Conservation (phyloP, 352 stramenopile genomes). For the Aphanomyces invadans region DNA sequence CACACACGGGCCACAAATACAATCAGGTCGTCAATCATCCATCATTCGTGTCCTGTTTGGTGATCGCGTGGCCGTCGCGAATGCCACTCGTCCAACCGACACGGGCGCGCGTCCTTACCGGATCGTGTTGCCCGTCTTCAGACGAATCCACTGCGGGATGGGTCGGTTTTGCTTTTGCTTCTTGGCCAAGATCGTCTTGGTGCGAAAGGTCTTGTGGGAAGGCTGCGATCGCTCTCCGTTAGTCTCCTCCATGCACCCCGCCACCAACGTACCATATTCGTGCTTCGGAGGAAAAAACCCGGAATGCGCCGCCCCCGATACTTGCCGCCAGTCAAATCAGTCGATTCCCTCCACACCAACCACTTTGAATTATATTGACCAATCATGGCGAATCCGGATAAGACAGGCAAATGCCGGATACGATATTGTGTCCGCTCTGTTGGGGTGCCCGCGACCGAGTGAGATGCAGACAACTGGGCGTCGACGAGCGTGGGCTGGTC, state of each 20-base stretch:
- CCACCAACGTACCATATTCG: slow-evolving; percentile 26
- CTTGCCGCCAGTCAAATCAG: slow-evolving; percentile 20
- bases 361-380: slow-evolving; percentile 20
- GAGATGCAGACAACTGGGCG: no score
- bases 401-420: slow-evolving; percentile 3
- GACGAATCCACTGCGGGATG: slow-evolving; percentile 99
- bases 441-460: no score
- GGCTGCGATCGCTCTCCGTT: slow-evolving; percentile 60
- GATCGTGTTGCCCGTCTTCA: slow-evolving; percentile 99
- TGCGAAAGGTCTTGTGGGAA: slow-evolving; percentile 99
- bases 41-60: no score
- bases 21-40: no score
- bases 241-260: neutral
- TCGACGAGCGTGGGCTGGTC: no score
- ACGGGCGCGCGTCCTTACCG: no score
- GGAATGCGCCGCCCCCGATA: slow-evolving; percentile 21
- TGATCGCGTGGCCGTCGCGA: no score
- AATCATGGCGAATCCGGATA: slow-evolving; percentile 24
- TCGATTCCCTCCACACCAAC: slow-evolving; percentile 23
- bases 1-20: neutral
- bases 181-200: slow-evolving; percentile 99
- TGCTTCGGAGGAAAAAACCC: slow-evolving; percentile 26
- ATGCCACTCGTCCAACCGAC: no score
- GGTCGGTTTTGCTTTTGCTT: slow-evolving; percentile 99
- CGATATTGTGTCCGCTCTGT: no score